Percentiles rank a stretch among this genome's conserved stretches.
phyloP scores from a whole-genome alignment of 108 stramenopile species.

The Cyclostephanos tholiformis region DNA sequence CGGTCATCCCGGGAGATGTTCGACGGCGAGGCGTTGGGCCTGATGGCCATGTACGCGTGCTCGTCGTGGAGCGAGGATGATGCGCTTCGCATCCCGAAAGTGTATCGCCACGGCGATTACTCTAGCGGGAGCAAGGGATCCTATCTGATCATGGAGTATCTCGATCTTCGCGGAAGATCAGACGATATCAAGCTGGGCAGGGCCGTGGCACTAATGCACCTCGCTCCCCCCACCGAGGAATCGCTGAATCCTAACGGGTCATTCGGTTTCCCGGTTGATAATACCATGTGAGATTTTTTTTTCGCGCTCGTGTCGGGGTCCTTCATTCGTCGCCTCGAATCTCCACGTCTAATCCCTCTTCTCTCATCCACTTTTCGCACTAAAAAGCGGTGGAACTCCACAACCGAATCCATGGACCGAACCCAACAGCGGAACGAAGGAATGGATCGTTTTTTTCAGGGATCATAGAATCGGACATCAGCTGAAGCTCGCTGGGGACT shows the following conservation, averaged over 20 bases:
- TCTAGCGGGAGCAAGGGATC: constrained; percentile 38
- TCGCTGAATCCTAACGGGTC: constrained; percentile 36
- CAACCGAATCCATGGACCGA: constrained; percentile 61
- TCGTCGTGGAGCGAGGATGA: constrained; percentile 6
- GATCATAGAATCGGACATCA: constrained; percentile 54
- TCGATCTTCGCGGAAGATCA: constrained; percentile 45
- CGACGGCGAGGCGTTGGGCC: constrained; percentile 56
- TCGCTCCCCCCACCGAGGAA: constrained; percentile 45
- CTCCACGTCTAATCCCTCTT: not conserved
- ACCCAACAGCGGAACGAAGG: constrained; percentile 49
- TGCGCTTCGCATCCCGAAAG: constrained; percentile 50
- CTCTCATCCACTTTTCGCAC: not conserved
- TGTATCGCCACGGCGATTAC: constrained; percentile 53
- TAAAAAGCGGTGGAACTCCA: constrained; percentile 47
- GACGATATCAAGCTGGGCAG: constrained; percentile 50
- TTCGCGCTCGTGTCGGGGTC: no score
- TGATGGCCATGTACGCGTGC: constrained; percentile 59
- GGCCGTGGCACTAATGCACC: constrained; percentile 61
- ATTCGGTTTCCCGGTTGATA: constrained; percentile 64
- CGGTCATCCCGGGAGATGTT: constrained; percentile 50
- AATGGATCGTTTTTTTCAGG: constrained; percentile 53
- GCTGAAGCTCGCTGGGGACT: constrained; percentile 51
- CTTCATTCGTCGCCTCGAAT: no score
- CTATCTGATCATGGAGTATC: constrained; percentile 58
- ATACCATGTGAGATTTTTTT: constrained; percentile 42